Percentiles rank a stretch among this genome's conserved stretches.
These are phyloP conservation scores for Xerocomus potaroensis DNA, from an alignment of 768 basidiomycete genomes.

Conservation along the genomic window DNA sequence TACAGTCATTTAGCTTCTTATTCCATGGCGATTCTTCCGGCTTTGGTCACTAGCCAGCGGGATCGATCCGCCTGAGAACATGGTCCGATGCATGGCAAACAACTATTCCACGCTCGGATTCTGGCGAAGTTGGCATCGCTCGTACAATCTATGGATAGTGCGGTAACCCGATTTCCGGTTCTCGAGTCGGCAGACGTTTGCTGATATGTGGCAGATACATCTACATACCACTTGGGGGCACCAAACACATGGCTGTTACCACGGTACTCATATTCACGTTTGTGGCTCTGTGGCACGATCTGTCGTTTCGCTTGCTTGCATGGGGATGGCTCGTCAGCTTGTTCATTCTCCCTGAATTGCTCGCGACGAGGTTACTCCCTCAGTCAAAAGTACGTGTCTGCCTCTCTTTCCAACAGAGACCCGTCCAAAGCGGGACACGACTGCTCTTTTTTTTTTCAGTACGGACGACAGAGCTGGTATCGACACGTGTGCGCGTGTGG, in stretches of 20 bases:
- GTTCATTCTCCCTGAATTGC: constrained; percentile 85
- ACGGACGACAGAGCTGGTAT: constrained; percentile 68
- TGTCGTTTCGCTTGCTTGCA: constrained; percentile 78
- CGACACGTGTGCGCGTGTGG: constrained; percentile 81
- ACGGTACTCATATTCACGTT: constrained; percentile 87
- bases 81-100: constrained; percentile 98
- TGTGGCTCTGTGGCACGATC: constrained; percentile 96
- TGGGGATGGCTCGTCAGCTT: constrained; percentile 97
- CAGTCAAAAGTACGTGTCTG: constrained; percentile 51
- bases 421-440: not conserved
- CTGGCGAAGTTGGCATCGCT: constrained; percentile 96
- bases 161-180: constrained; percentile 45
- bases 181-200: not conserved
- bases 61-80: constrained; percentile 94
- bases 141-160: constrained; percentile 93
- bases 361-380: constrained; percentile 58
- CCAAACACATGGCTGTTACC: constrained; percentile 51
- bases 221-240: constrained; percentile 88
- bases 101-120: constrained; percentile 93
- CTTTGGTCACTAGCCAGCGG: constrained; percentile 88
- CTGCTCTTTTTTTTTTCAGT: constrained; percentile 42
- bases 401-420: no score
- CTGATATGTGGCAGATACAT: constrained; percentile 74
- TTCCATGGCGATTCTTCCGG: constrained; percentile 97
- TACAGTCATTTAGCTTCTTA: constrained; percentile 57